Evolutionary conservation across 2,329 filamentous ascomycete species (phyloP).

Genomic region (Phialophora verrucosa): DNA sequence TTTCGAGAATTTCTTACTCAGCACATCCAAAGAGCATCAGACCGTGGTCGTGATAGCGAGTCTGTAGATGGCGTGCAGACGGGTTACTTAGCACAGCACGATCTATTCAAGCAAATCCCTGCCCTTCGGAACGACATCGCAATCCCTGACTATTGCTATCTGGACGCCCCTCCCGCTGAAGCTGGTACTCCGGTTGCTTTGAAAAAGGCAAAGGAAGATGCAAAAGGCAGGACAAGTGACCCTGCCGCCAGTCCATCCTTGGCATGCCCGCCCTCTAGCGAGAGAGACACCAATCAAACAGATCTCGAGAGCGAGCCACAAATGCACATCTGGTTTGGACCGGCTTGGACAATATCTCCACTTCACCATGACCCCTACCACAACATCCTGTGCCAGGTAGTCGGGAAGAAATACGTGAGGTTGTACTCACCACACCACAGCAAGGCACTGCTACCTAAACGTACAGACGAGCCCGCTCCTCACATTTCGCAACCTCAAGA

Average conservation of each 20-base stretch:
- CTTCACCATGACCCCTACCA: slow-evolving; percentile 94
- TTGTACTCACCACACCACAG: slow-evolving; percentile 75
- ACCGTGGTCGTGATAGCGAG: neutral
- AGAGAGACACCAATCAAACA: slow-evolving; percentile 32
- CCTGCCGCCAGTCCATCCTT: slow-evolving; percentile 35
- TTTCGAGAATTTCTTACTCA: slow-evolving; percentile 72
- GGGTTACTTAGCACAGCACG: slow-evolving; percentile 90
- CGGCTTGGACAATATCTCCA: slow-evolving; percentile 84
- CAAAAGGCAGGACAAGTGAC: slow-evolving; percentile 19
- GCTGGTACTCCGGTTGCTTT: slow-evolving; percentile 54
- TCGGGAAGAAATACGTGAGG: slow-evolving; percentile 89
- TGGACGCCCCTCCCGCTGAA: slow-evolving; percentile 64
- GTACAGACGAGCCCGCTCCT: slow-evolving; percentile 44
- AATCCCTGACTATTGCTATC: slow-evolving; percentile 85
- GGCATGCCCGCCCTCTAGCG: neutral
- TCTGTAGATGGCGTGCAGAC: slow-evolving; percentile 46
- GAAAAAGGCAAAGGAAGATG: slow-evolving; percentile 42
- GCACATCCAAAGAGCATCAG: slow-evolving; percentile 59
- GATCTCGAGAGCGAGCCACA: slow-evolving; percentile 45
- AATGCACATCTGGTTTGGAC: slow-evolving; percentile 93
- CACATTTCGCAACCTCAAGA: slow-evolving; percentile 25
- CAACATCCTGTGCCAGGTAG: slow-evolving; percentile 87
- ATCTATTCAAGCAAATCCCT: slow-evolving; percentile 83
- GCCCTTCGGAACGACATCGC: slow-evolving; percentile 74
- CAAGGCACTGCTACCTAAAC: slow-evolving; percentile 64